phyloP scores from a whole-genome alignment of 139 green algal species.

The Coelastrella sp. region DNA sequence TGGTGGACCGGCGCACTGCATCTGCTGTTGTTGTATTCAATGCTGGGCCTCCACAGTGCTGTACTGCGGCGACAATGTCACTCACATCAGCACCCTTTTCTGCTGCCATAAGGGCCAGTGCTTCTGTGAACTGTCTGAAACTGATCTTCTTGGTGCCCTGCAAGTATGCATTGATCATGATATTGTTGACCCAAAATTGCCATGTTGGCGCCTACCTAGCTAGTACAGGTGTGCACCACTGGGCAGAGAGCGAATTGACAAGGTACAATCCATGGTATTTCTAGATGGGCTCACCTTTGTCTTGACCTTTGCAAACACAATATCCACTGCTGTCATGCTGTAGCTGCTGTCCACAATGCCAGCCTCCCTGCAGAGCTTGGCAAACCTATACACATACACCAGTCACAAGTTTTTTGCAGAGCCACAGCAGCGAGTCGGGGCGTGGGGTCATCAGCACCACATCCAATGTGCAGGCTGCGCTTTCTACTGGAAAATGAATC shows the following conservation, averaged over 20 bases:
- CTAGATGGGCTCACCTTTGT: slow-evolving; percentile 44
- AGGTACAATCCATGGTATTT: not conserved
- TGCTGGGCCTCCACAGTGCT: slow-evolving; percentile 49
- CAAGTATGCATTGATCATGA: not conserved
- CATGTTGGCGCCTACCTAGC: not conserved
- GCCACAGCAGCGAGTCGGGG: not conserved
- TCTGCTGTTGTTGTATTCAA: slow-evolving; percentile 46
- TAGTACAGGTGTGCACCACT: not conserved
- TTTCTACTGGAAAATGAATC: not conserved
- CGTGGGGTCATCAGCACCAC: not conserved
- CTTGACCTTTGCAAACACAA: slow-evolving; percentile 75
- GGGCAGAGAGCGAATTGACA: no score
- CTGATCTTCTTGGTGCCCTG: slow-evolving; percentile 68
- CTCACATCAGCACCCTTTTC: slow-evolving; percentile 48
- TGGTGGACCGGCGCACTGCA: slow-evolving; percentile 24
- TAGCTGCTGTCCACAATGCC: slow-evolving; percentile 64
- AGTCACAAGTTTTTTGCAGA: not conserved
- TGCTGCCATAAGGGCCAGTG: slow-evolving; percentile 64
- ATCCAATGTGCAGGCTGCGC: not conserved
- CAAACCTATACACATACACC: slow-evolving; percentile 54
- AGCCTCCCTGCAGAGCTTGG: slow-evolving; percentile 75
- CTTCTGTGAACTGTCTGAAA: slow-evolving; percentile 62
- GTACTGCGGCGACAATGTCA: slow-evolving; percentile 45
- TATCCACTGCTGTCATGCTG: slow-evolving; percentile 65
- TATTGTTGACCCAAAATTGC: not conserved